Evolutionary conservation across 441 rosid species (phyloP).

Genomic region (Eruca vesicaria): DNA sequence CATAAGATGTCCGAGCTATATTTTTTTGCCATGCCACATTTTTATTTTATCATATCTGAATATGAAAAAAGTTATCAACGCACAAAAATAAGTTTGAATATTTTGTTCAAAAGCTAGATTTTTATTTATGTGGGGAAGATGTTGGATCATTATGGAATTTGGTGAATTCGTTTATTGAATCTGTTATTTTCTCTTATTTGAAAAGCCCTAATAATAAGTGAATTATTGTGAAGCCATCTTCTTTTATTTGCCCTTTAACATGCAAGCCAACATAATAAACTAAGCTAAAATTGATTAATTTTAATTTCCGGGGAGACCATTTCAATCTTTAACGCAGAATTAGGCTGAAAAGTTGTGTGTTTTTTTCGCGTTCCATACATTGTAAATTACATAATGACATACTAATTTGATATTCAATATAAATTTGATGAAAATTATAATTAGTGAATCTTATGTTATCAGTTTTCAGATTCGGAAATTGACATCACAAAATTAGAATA

Average conservation of each 20-base stretch:
- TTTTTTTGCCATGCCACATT: neutral
- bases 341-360: conserved; percentile 3
- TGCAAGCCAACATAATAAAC: conserved; percentile 27
- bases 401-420: neutral
- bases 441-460: conserved; percentile 2
- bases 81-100: neutral
- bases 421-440: neutral
- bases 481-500: neutral
- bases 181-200: neutral
- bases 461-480: neutral
- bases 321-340: conserved; percentile 7
- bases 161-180: neutral
- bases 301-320: neutral
- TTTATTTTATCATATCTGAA: neutral
- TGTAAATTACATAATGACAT: neutral
- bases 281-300: conserved; percentile 11
- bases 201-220: conserved; percentile 31
- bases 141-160: neutral
- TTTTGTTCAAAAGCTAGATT: neutral
- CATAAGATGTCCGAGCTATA: neutral
- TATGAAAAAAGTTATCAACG: neutral
- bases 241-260: conserved; percentile 33
- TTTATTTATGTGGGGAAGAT: neutral
- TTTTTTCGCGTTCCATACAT: neutral
- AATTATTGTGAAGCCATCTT: conserved; percentile 26